Evolutionary conservation across 331 rosid genomes (phyloP), one percentile per base, ranked within the genome.

Genomic region (Quercus lobata): DNA sequence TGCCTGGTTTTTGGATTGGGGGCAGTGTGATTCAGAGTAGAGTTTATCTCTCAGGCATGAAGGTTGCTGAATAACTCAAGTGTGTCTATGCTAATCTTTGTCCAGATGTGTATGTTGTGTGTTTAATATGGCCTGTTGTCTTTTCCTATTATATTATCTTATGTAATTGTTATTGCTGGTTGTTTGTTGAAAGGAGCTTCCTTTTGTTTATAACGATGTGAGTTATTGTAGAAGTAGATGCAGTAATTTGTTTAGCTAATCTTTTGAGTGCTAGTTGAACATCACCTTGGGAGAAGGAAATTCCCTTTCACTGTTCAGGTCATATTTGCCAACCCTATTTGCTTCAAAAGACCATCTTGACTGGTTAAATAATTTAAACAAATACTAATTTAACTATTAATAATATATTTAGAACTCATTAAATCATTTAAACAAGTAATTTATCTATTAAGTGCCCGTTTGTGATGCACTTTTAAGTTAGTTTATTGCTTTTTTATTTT

Each of bases 21-120:
- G 97, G 94, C 76, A 90, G 93, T 80, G 94, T 90, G 82, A 88
- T 96, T 81, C 99, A 93, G 85, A 90, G 99, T 83, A 89, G 83
- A 87, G 99, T 96, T 71, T 96, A 93, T 84, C 99, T 96, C 82
- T 87, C 98, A 14, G 97, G 97, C 78, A 85, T 95, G 92, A 96
- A 89, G 87, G 94, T 88, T 53, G 91, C 97, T 53, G 99, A 96
- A 83, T 96, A 85, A 89, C 63, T 78, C n/a, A 3, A 6, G 57
- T 53, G 32, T 74, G 60, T 80, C 61, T 18, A 58, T n/a, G 62
- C 73, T 70, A 69, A 78, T 77, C 76, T n/a, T 81, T 76, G 52
- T 37, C 32, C 76, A 58, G 46, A 56, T 70, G 71, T 85, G 71
- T 83, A 71, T 73, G 83, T 75, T 63, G 74, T 82, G 74, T 84